These are phyloP conservation scores for Russula abietina DNA, from an alignment of 768 basidiomycete genomes.

Conservation along the genomic window DNA sequence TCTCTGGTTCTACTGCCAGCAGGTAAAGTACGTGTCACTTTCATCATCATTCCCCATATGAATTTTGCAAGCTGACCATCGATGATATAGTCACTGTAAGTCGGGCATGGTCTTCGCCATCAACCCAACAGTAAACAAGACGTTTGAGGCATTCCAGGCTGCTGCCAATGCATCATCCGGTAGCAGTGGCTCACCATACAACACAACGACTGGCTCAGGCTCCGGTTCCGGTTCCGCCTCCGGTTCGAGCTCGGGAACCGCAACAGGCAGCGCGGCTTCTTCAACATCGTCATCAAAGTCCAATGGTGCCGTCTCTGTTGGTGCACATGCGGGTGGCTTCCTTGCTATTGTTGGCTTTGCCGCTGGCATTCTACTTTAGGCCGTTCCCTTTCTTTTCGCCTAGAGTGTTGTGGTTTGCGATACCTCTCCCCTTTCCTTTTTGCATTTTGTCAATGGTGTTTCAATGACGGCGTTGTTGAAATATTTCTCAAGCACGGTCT, in stretches of 20 bases:
- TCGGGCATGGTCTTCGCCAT: slow-evolving; percentile 32
- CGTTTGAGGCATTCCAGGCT: slow-evolving; percentile 27
- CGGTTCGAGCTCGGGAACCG: background rate
- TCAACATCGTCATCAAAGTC: background rate
- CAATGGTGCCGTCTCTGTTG: background rate
- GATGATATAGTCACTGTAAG: slow-evolving; percentile 27
- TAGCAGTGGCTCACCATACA: background rate
- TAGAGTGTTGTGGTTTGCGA: background rate
- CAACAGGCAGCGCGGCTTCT: background rate
- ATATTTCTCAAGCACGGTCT: background rate
- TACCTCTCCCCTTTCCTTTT: background rate
- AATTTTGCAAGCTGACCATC: background rate
- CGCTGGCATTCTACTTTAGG: slow-evolving; percentile 22
- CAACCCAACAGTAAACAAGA: slow-evolving; percentile 29
- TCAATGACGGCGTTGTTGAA: slow-evolving; percentile 7
- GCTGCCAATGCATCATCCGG: slow-evolving; percentile 16
- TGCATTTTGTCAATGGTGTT: background rate
- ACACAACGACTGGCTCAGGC: background rate
- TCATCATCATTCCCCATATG: background rate
- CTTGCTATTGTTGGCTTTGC: slow-evolving; percentile 22
- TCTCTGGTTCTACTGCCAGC: slow-evolving; percentile 33
- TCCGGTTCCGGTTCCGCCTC: background rate
- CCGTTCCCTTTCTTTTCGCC: background rate
- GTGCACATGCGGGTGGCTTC: slow-evolving; percentile 6
- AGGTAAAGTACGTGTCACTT: slow-evolving; percentile 28